Evolutionary conservation across 805 yeast species (phyloP).

Genomic region (Candida ulmi): DNA sequence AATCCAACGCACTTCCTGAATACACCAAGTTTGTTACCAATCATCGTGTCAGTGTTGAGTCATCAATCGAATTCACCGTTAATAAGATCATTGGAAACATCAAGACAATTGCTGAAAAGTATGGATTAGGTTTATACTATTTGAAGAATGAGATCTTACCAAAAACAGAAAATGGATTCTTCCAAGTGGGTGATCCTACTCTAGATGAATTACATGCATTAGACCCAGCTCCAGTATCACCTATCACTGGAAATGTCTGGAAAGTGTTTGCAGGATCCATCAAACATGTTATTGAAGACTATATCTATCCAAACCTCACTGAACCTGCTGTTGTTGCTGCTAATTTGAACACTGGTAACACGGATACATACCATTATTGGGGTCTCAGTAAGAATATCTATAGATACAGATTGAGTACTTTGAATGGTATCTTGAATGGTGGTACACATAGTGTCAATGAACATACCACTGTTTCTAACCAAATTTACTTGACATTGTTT

Average conservation of each 20-base stretch:
- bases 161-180: slow-evolving; percentile 33
- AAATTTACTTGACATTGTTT: slow-evolving; percentile 46
- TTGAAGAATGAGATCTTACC: neutral
- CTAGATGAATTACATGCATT: slow-evolving; percentile 20
- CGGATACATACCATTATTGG: slow-evolving; percentile 69
- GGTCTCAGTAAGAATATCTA: slow-evolving; percentile 52
- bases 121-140: slow-evolving; percentile 26
- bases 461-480: slow-evolving; percentile 42
- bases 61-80: slow-evolving; percentile 26
- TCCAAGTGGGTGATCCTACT: slow-evolving; percentile 25
- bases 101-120: slow-evolving; percentile 34
- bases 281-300: slow-evolving; percentile 55
- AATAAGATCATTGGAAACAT: slow-evolving; percentile 31
- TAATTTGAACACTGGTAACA: slow-evolving; percentile 59
- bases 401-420: slow-evolving; percentile 28
- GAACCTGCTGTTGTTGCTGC: slow-evolving; percentile 41
- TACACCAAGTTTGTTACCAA: slow-evolving; percentile 36
- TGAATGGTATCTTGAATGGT: slow-evolving; percentile 20
- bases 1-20: slow-evolving; percentile 66
- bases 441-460: slow-evolving; percentile 57
- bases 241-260: slow-evolving; percentile 45
- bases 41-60: slow-evolving; percentile 52
- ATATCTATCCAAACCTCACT: slow-evolving; percentile 1
- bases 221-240: slow-evolving; percentile 53
- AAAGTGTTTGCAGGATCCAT: slow-evolving; percentile 54